phyloP scores from a whole-genome alignment of 306 rosid species.

The Cucurbita pepo region DNA sequence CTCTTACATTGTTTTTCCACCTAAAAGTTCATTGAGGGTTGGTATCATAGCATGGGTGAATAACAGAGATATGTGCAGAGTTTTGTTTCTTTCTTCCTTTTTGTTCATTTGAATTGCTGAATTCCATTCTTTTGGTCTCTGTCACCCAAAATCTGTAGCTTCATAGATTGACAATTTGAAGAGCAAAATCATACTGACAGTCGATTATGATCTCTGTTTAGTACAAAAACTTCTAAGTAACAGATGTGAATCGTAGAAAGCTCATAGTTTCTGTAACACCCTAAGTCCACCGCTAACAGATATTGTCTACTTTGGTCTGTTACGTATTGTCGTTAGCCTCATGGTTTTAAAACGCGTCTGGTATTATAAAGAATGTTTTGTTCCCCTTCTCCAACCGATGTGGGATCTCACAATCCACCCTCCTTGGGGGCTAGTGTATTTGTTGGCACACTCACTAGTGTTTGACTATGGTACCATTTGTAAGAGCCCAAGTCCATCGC shows the following conservation, averaged over 20 bases:
- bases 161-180: neutral
- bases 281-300: too few species aligned
- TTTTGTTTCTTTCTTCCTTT: neutral
- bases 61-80: constrained; percentile 2
- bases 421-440: too few species aligned
- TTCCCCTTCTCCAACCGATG: too few species aligned
- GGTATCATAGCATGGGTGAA: neutral
- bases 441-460: too few species aligned
- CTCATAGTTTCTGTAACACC: too few species aligned
- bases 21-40: neutral
- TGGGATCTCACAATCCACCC: too few species aligned
- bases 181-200: neutral
- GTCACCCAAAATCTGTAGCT: neutral
- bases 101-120: neutral
- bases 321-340: too few species aligned
- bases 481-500: too few species aligned
- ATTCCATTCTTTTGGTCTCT: neutral
- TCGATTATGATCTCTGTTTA: neutral
- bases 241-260: neutral
- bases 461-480: too few species aligned
- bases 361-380: too few species aligned
- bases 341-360: too few species aligned
- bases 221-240: neutral
- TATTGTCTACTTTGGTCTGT: too few species aligned
- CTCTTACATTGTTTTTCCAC: neutral